Percentiles rank a stretch among this genome's conserved stretches.
These are phyloP conservation scores for Cryptosporidium baileyi DNA, from an alignment of 169 alveolate genomes.

Conservation along the genomic window DNA sequence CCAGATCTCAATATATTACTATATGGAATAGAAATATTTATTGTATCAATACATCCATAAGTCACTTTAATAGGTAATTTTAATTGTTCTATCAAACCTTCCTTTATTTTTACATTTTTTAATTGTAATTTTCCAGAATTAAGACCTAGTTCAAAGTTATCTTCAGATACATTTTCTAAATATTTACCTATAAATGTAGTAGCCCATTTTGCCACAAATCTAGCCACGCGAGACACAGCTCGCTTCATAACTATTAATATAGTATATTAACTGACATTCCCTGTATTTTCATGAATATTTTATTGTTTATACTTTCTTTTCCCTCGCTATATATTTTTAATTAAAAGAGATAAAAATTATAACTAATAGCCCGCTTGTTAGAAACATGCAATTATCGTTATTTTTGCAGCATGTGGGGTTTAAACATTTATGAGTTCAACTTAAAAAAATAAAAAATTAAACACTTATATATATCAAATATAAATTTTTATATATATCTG, in stretches of 20 bases:
- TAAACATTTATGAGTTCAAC: too few species aligned
- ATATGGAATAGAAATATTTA: constrained; percentile 61
- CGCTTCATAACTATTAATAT: constrained; percentile 45
- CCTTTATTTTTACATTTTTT: constrained; percentile 31
- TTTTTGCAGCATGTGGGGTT: constrained; percentile 68
- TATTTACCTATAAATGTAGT: constrained; percentile 66
- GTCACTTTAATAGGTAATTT: constrained; percentile 31
- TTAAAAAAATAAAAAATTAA: too few species aligned
- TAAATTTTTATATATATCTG: too few species aligned
- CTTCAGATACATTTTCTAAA: constrained; percentile 68
- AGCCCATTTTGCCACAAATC: constrained; percentile 68
- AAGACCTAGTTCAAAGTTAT: constrained; percentile 56
- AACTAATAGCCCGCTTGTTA: constrained; percentile 25
- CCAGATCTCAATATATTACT: constrained; percentile 55
- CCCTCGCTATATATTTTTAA: background rate
- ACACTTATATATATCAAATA: too few species aligned
- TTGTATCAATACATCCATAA: constrained; percentile 41
- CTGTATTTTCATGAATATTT: background rate
- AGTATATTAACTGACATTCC: background rate
- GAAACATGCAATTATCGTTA: constrained; percentile 39
- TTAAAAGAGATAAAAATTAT: background rate
- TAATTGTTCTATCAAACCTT: constrained; percentile 39
- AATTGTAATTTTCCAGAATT: constrained; percentile 59
- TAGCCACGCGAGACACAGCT: constrained; percentile 69
- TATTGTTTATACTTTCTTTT: too few species aligned